Conservation (phyloP, 257 asterid species). For the Solanum virginianum region DNA sequence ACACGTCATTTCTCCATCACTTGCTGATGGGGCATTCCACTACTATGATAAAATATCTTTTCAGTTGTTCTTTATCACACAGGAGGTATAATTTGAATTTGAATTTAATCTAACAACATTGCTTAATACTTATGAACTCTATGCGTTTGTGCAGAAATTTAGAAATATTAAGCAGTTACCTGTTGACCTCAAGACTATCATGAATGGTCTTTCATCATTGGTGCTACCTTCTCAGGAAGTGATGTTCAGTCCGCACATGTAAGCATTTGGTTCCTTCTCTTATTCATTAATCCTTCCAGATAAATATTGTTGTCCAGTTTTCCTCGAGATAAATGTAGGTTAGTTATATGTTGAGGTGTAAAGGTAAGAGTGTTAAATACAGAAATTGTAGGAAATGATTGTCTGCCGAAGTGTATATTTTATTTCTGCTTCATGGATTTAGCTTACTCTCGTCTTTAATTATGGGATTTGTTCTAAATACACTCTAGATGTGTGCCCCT, state of each 20-base stretch:
- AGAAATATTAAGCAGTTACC: constrained; percentile 54
- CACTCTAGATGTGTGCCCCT: not conserved
- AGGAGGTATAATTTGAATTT: constrained; percentile 47
- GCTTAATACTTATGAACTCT: not conserved
- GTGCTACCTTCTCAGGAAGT: constrained; percentile 74
- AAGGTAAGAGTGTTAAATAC: not conserved
- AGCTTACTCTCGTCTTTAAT: not conserved
- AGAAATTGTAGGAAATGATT: not conserved
- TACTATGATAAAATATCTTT: constrained; percentile 86
- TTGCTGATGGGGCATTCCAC: constrained; percentile 98
- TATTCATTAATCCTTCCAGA: not conserved
- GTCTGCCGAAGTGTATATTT: not conserved
- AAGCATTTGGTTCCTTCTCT: constrained; percentile 15
- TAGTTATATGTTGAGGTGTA: not conserved
- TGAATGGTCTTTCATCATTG: constrained; percentile 71
- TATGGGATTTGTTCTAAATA: not conserved
- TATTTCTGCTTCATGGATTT: not conserved
- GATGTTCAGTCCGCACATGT: constrained; percentile 76
- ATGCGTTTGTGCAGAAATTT: constrained; percentile 43
- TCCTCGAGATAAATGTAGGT: not conserved
- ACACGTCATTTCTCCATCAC: constrained; percentile 87
- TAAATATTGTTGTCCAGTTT: not conserved
- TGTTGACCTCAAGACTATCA: constrained; percentile 63
- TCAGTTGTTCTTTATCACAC: constrained; percentile 84
- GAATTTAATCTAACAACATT: not conserved